These are phyloP conservation scores for Protomyces inundatus DNA, from an alignment of 1,139 yeast species.

Conservation along the genomic window DNA sequence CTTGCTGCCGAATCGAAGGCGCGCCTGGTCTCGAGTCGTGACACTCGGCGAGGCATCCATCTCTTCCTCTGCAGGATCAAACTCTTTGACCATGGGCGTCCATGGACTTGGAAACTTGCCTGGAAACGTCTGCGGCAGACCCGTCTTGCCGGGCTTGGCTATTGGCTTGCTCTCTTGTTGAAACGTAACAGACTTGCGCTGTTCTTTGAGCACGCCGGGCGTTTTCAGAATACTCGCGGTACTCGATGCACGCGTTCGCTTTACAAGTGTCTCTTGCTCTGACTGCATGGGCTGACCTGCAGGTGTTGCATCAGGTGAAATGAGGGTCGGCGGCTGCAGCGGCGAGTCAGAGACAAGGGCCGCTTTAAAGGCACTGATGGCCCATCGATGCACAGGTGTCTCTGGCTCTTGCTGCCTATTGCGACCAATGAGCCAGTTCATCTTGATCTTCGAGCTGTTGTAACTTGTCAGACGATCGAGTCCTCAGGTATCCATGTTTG, in stretches of 20 bases:
- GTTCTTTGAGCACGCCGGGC: constrained; percentile 1
- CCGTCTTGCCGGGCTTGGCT: background rate
- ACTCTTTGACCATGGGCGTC: constrained; percentile 1
- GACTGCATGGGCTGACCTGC: background rate
- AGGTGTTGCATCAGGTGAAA: background rate
- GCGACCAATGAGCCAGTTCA: constrained; percentile 22
- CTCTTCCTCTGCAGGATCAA: background rate
- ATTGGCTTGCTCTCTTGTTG: background rate
- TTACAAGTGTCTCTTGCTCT: background rate
- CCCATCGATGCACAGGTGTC: constrained; percentile 22
- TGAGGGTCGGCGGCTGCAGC: background rate
- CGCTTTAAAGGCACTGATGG: constrained; percentile 10
- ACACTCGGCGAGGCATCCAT: constrained; percentile 1
- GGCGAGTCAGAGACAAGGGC: constrained; percentile 17
- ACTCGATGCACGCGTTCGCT: background rate
- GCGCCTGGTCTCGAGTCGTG: no score
- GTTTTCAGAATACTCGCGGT: constrained; percentile 7
- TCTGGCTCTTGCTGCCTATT: constrained; percentile 3
- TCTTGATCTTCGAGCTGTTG: background rate
- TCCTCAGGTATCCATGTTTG: background rate
- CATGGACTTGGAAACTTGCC: constrained; percentile 24
- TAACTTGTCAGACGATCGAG: background rate
- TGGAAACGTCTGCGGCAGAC: constrained; percentile 8
- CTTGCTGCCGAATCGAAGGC: background rate
- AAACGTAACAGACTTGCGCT: constrained; percentile 6